Evolutionary conservation across 2,329 filamentous ascomycete genomes (phyloP).

Genomic region (Pseudopyricularia cyperi): DNA sequence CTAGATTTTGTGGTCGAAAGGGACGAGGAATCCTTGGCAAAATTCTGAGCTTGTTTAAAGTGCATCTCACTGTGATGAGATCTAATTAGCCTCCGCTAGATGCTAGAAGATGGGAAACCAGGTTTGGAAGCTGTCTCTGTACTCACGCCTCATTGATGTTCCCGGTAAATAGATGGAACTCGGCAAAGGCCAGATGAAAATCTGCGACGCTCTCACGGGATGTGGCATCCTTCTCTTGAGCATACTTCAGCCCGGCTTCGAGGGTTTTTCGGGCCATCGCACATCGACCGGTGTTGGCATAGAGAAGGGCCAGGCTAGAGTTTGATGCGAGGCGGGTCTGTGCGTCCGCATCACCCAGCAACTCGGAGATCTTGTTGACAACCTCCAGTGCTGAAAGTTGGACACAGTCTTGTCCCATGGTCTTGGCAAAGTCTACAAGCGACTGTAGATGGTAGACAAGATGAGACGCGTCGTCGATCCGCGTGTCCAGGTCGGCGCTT

Average conservation of each 20-base stretch:
- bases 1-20: constrained; percentile 10
- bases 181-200: constrained; percentile 59
- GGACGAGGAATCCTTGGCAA: background rate
- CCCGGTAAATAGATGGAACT: constrained; percentile 59
- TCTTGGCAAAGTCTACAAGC: constrained; percentile 34
- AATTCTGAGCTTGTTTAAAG: background rate
- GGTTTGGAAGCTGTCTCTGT: background rate
- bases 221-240: constrained; percentile 21
- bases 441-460: constrained; percentile 37
- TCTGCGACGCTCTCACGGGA: constrained; percentile 27
- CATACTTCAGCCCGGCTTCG: constrained; percentile 39
- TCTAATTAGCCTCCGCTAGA: background rate
- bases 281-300: constrained; percentile 38
- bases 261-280: constrained; percentile 39
- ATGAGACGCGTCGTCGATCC: constrained; percentile 34
- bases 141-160: constrained; percentile 47
- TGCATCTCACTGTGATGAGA: background rate
- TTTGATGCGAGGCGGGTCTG: constrained; percentile 32
- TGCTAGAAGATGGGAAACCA: background rate
- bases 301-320: constrained; percentile 36
- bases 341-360: constrained; percentile 14
- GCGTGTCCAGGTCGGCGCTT: constrained; percentile 25
- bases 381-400: constrained; percentile 34
- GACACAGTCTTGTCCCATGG: constrained; percentile 34
- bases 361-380: constrained; percentile 26